Conservation (phyloP, 495 filamentous ascomycete species). For the Penicillium psychrofluorescens region DNA sequence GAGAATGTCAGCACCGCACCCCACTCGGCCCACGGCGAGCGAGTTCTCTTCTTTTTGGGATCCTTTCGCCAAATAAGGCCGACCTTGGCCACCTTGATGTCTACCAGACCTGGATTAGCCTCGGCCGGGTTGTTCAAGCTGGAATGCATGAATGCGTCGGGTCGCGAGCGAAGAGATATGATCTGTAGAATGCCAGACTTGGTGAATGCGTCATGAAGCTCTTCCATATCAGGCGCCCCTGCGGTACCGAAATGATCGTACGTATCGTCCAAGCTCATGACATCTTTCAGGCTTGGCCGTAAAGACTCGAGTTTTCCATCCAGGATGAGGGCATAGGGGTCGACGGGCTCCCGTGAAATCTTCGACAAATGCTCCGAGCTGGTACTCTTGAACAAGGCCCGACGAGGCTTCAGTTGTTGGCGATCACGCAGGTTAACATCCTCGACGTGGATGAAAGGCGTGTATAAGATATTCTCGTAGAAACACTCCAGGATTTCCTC, state of each 20-base stretch:
- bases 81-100: constrained; percentile 96
- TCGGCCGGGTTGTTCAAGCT: constrained; percentile 78
- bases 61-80: constrained; percentile 95
- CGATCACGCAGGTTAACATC: constrained; percentile 83
- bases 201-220: constrained; percentile 80
- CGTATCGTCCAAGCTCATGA: constrained; percentile 86
- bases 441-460: constrained; percentile 93
- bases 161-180: constrained; percentile 81
- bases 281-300: constrained; percentile 78
- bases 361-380: constrained; percentile 60
- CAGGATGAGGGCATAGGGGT: constrained; percentile 90
- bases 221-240: constrained; percentile 62
- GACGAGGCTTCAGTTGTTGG: constrained; percentile 64
- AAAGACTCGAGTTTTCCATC: constrained; percentile 78
- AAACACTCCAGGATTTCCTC: constrained; percentile 93
- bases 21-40: constrained; percentile 98
- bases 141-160: constrained; percentile 89
- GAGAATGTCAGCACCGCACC: constrained; percentile 90
- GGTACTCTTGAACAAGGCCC: constrained; percentile 61
- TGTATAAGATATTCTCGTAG: constrained; percentile 97
- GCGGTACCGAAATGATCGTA: constrained; percentile 80
- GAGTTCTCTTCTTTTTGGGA: constrained; percentile 83
- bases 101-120: constrained; percentile 87
- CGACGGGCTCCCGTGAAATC: constrained; percentile 73
- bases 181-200: constrained; percentile 90